phyloP scores from a whole-genome alignment of 768 basidiomycete genomes.

The Mycena galericulata region DNA sequence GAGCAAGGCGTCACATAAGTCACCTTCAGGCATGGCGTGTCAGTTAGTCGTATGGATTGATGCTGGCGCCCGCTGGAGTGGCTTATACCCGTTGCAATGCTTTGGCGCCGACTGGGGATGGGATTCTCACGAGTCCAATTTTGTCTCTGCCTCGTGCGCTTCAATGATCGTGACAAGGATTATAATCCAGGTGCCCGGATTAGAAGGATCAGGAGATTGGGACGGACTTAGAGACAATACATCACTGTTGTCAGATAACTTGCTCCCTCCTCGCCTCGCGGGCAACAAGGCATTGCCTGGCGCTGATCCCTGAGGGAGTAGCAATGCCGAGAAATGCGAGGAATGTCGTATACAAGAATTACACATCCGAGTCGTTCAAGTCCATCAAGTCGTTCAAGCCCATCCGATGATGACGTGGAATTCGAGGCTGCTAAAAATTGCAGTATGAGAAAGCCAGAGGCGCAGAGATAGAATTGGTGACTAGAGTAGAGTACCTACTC shows the following conservation, averaged over 20 bases:
- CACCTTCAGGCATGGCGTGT: constrained; percentile 23
- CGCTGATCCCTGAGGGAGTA: too few relatives aligned
- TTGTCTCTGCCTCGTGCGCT: constrained; percentile 4
- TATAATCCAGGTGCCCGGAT: neutral
- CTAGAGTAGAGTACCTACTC: too few relatives aligned
- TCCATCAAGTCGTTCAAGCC: too few relatives aligned
- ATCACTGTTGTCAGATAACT: neutral
- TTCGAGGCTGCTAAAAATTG: too few relatives aligned
- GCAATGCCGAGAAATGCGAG: too few relatives aligned
- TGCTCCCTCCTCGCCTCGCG: neutral
- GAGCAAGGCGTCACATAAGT: neutral
- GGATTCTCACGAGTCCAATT: constrained; percentile 21
- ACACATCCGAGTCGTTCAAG: too few relatives aligned
- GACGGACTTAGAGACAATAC: neutral
- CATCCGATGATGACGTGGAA: too few relatives aligned
- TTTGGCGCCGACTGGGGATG: constrained; percentile 11
- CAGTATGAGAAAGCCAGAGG: too few relatives aligned
- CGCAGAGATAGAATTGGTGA: too few relatives aligned
- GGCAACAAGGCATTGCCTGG: too few relatives aligned
- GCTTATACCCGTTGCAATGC: constrained; percentile 12
- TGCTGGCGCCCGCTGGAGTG: neutral
- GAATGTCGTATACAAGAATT: too few relatives aligned
- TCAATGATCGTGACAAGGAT: neutral
- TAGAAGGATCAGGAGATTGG: neutral
- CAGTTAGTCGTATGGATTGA: constrained; percentile 1